Evolutionary conservation across 2,329 filamentous ascomycete genomes (phyloP).

Genomic region (Dactylellina parvicollis): DNA sequence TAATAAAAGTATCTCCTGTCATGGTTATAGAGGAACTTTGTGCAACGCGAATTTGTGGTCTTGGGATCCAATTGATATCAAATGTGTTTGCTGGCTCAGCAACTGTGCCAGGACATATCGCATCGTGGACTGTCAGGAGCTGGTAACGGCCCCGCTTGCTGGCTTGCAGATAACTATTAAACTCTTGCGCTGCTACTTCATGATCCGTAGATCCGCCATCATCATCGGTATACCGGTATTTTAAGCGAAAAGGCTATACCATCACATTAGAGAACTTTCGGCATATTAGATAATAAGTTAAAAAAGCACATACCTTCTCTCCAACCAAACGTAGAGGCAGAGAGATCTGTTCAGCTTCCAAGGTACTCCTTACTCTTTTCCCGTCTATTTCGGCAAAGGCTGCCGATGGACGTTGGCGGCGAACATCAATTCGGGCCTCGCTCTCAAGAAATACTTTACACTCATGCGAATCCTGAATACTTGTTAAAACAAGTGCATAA

Average conservation of each 20-base stretch:
- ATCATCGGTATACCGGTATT: slow-evolving; percentile 75
- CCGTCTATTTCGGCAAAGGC: slow-evolving; percentile 87
- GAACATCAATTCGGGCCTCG: slow-evolving; percentile 83
- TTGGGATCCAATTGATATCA: slow-evolving; percentile 82
- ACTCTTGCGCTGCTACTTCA: slow-evolving; percentile 64
- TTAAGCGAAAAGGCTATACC: slow-evolving; percentile 76
- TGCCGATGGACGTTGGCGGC: slow-evolving; percentile 85
- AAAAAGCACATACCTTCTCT: slow-evolving; percentile 65
- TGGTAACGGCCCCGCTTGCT: slow-evolving; percentile 78
- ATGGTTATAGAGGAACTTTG: slow-evolving; percentile 72
- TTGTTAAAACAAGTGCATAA: slow-evolving; percentile 85
- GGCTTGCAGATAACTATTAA: slow-evolving; percentile 76
- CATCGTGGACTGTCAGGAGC: slow-evolving; percentile 79
- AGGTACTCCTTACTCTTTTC: slow-evolving; percentile 75
- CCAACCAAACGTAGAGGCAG: slow-evolving; percentile 87
- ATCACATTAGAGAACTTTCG: slow-evolving; percentile 9
- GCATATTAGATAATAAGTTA: neutral
- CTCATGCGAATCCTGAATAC: slow-evolving; percentile 83
- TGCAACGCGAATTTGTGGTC: slow-evolving; percentile 76
- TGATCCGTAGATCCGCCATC: slow-evolving; percentile 63
- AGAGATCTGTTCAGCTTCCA: slow-evolving; percentile 78
- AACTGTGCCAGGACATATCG: slow-evolving; percentile 81
- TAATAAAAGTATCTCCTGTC: slow-evolving; percentile 70
- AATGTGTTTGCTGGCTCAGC: slow-evolving; percentile 79
- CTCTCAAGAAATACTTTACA: slow-evolving; percentile 89